These are phyloP conservation scores for Colletotrichum sp. DNA, from an alignment of 2,329 filamentous ascomycete genomes.

Conservation along the genomic window DNA sequence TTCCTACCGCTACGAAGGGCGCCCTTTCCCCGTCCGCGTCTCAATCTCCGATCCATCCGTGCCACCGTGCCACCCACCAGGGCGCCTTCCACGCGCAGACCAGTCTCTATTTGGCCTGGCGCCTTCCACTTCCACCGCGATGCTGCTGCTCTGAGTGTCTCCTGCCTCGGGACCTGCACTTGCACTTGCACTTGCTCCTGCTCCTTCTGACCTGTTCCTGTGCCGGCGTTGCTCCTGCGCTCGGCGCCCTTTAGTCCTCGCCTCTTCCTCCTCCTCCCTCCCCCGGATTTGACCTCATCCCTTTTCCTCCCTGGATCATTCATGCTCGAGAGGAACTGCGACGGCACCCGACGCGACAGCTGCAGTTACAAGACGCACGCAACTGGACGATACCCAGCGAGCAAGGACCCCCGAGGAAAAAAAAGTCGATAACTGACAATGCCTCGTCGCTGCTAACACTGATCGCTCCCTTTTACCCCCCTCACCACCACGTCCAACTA, in stretches of 20 bases:
- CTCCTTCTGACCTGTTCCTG: slow-evolving; percentile 1
- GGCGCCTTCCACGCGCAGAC: neutral
- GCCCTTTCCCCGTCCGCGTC: neutral
- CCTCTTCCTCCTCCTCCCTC: neutral
- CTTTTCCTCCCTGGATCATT: neutral
- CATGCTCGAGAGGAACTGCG: neutral
- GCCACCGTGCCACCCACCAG: neutral
- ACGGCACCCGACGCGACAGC: neutral
- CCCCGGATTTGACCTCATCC: neutral
- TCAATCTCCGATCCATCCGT: slow-evolving; percentile 20
- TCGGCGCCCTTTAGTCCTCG: neutral
- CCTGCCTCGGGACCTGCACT: slow-evolving; percentile 5
- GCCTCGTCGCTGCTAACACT: slow-evolving; percentile 4
- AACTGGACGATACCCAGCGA: neutral
- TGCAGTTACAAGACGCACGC: neutral
- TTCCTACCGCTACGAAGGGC: neutral
- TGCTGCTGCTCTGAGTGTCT: neutral
- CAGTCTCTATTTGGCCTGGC: neutral
- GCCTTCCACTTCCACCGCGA: neutral
- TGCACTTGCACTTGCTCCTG: neutral
- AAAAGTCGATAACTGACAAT: slow-evolving; percentile 15
- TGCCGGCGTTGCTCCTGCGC: neutral
- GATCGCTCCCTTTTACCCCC: neutral
- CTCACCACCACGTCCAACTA: neutral
- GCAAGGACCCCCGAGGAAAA: neutral